These are phyloP conservation scores for Acacia pycnantha DNA, from an alignment of 331 rosid species.

Conservation along the genomic window DNA sequence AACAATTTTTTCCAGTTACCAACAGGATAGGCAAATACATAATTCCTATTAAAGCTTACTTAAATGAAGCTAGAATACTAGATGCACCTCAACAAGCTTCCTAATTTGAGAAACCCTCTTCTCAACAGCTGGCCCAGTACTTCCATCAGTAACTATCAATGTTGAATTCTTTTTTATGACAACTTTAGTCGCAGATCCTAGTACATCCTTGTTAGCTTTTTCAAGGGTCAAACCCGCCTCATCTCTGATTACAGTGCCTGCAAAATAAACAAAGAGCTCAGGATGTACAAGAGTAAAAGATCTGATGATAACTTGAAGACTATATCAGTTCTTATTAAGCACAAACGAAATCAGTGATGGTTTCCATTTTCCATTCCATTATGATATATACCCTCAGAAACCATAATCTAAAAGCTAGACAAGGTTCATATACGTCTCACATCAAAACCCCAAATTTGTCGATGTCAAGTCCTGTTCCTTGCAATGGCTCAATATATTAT, in stretches of 20 bases:
- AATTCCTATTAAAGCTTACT: conserved; percentile 11
- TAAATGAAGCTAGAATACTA: conserved; percentile 31
- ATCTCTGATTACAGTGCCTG: conserved; percentile 89
- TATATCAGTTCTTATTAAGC: neutral
- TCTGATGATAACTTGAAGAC: conserved; percentile 22
- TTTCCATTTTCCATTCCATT: neutral
- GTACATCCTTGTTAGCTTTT: conserved; percentile 52
- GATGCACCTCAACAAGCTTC: conserved; percentile 68
- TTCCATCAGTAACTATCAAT: conserved; percentile 77
- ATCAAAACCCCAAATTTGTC: neutral
- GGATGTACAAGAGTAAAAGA: conserved; percentile 18
- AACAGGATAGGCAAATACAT: neutral
- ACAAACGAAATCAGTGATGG: neutral
- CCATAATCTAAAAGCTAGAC: neutral
- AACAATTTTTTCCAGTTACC: conserved; percentile 11
- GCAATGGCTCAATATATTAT: neutral
- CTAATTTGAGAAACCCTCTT: conserved; percentile 69
- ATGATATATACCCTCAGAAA: neutral
- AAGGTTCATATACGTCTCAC: neutral
- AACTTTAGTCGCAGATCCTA: conserved; percentile 75
- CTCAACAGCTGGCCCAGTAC: conserved; percentile 62
- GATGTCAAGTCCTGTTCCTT: neutral
- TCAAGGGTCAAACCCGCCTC: conserved; percentile 78
- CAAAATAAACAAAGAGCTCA: conserved; percentile 25
- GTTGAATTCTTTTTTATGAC: conserved; percentile 83